A percentile compares a stretch with the other conserved stretches of the same genome.
Conservation (phyloP, 192 early-diverging fungal species). For the Gonapodya sp. region DNA sequence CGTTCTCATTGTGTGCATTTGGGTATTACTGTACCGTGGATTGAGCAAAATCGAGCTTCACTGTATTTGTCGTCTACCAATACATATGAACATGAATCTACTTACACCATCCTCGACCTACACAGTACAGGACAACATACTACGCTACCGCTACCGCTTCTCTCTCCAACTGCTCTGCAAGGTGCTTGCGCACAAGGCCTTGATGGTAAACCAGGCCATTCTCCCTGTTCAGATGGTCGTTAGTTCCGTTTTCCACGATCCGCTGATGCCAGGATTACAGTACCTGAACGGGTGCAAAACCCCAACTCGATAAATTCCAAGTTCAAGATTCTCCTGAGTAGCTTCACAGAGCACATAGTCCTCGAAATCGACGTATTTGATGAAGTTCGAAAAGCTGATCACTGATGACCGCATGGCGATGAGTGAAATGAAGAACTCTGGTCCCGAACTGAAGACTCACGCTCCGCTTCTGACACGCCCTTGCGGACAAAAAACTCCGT, state of each 20-base stretch:
- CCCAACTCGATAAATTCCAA: neutral
- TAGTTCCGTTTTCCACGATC: too few relatives aligned
- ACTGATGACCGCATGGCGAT: too few relatives aligned
- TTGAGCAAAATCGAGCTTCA: too few relatives aligned
- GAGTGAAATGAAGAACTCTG: neutral
- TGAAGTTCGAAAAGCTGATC: neutral
- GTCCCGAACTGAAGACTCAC: neutral
- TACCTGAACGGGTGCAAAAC: slow-evolving; percentile 2
- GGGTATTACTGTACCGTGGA: too few relatives aligned
- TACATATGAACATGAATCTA: too few relatives aligned
- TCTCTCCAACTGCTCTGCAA: neutral
- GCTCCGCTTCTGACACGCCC: neutral
- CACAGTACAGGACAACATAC: too few relatives aligned
- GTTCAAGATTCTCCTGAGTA: neutral
- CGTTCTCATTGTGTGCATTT: too few relatives aligned
- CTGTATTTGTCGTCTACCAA: too few relatives aligned
- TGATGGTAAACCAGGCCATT: slow-evolving; percentile 4
- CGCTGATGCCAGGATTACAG: neutral
- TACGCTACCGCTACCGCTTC: neutral
- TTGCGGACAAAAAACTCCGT: neutral
- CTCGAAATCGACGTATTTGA: neutral
- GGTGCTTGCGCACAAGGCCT: neutral
- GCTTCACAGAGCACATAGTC: slow-evolving; percentile 11
- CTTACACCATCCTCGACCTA: too few relatives aligned
- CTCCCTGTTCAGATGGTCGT: neutral